Percentiles rank a stretch among this genome's conserved stretches.
Conservation (phyloP, 441 rosid species). For the Breynia disticha region DNA sequence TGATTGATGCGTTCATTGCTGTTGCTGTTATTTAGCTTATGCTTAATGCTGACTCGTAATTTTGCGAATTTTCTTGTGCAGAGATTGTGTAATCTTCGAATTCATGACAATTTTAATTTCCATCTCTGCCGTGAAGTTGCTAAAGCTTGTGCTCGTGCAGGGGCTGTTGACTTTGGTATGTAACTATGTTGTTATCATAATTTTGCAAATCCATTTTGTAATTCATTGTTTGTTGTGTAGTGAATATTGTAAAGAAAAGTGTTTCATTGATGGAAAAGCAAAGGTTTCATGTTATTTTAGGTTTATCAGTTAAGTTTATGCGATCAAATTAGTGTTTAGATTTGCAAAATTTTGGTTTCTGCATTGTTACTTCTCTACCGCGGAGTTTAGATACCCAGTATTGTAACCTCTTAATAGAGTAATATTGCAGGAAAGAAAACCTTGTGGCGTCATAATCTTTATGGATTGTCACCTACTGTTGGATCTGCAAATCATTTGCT, state of each 20-base stretch:
- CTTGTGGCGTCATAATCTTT: slow-evolving; percentile 67
- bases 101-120: slow-evolving; percentile 62
- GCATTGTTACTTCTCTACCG: no score
- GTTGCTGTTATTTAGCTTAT: neutral
- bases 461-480: slow-evolving; percentile 67
- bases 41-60: no score
- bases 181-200: neutral
- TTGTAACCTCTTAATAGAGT: slow-evolving; percentile 1
- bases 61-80: slow-evolving; percentile 24
- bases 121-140: slow-evolving; percentile 67
- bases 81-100: slow-evolving; percentile 70
- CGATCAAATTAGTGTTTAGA: no score
- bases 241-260: no score
- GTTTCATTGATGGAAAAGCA: no score
- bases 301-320: no score
- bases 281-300: no score
- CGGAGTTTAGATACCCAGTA: neutral
- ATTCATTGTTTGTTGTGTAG: neutral
- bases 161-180: slow-evolving; percentile 69
- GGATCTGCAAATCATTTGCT: slow-evolving; percentile 72
- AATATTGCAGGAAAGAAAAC: slow-evolving; percentile 52
- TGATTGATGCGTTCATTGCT: slow-evolving; percentile 1
- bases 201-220: neutral
- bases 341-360: no score
- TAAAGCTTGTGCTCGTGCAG: slow-evolving; percentile 54